Evolutionary conservation across 1,284 basidiomycete species (phyloP).

Genomic region (Leccinum griseonigrum): DNA sequence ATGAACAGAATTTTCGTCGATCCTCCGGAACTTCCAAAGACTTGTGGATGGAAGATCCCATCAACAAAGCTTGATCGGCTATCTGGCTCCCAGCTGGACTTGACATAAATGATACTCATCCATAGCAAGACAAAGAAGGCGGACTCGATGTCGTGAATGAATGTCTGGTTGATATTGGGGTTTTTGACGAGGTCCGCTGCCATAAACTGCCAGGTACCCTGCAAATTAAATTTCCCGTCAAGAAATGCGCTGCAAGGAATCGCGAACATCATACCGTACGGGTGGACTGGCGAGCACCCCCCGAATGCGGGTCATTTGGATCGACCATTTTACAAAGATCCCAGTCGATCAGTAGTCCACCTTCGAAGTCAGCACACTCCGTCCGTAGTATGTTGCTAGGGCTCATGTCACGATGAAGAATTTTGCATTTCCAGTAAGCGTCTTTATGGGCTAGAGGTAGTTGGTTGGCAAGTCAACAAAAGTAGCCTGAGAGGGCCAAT

Average conservation of each 20-base stretch:
- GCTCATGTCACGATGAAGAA: not conserved
- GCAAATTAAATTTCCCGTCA: not conserved
- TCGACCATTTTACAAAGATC: not conserved
- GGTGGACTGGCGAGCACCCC: not conserved
- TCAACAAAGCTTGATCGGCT: not conserved
- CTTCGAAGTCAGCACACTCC: not conserved
- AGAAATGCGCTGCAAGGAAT: not conserved
- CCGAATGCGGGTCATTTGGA: not conserved
- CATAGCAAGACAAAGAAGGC: not conserved
- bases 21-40: not conserved
- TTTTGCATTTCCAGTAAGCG: not conserved
- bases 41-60: not conserved
- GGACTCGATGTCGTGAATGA: not conserved
- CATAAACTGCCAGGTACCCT: not conserved
- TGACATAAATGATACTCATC: not conserved
- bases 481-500: not conserved
- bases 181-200: not conserved
- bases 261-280: not conserved
- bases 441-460: not conserved
- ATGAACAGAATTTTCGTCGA: not conserved
- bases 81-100: not conserved
- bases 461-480: not conserved
- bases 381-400: not conserved
- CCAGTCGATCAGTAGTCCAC: not conserved
- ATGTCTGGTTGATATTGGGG: not conserved